A percentile compares a stretch with the other conserved stretches of the same genome.
Conservation (phyloP, 805 yeast species). For the Kazachstania viticola region DNA sequence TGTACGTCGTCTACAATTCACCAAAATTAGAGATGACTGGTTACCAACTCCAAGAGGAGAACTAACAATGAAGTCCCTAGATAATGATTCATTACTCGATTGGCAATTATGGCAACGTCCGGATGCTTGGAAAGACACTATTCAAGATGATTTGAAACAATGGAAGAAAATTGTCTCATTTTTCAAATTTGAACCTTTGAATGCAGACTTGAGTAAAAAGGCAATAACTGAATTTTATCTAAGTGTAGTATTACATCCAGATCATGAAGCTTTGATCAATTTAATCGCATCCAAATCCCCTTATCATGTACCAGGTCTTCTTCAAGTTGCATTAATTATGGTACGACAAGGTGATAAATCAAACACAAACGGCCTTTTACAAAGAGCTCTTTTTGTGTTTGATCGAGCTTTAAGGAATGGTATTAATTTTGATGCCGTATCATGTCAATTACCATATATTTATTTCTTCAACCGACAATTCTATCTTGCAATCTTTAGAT, state of each 20-base stretch:
- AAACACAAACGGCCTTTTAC: constrained; percentile 62
- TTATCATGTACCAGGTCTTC: constrained; percentile 65
- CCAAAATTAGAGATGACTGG: constrained; percentile 74
- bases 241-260: constrained; percentile 61
- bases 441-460: constrained; percentile 65
- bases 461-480: constrained; percentile 66
- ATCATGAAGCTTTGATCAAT: constrained; percentile 58
- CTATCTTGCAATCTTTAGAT: constrained; percentile 60
- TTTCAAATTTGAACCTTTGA: constrained; percentile 38
- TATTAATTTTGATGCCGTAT: constrained; percentile 43
- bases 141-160: constrained; percentile 29
- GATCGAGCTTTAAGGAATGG: constrained; percentile 58
- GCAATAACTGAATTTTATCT: constrained; percentile 42
- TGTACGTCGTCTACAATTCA: constrained; percentile 49
- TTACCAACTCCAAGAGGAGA: constrained; percentile 57
- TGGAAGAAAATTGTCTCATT: constrained; percentile 37
- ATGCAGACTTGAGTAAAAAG: constrained; percentile 27
- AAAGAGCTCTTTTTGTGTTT: constrained; percentile 66
- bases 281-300: constrained; percentile 46
- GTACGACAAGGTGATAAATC: constrained; percentile 64
- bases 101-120: constrained; percentile 28
- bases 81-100: constrained; percentile 28
- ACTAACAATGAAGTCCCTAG: constrained; percentile 46
- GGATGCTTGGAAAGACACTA: constrained; percentile 40
- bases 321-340: constrained; percentile 66